Evolutionary conservation across 768 basidiomycete genomes (phyloP).

Genomic region (Cantharellus anzutake): DNA sequence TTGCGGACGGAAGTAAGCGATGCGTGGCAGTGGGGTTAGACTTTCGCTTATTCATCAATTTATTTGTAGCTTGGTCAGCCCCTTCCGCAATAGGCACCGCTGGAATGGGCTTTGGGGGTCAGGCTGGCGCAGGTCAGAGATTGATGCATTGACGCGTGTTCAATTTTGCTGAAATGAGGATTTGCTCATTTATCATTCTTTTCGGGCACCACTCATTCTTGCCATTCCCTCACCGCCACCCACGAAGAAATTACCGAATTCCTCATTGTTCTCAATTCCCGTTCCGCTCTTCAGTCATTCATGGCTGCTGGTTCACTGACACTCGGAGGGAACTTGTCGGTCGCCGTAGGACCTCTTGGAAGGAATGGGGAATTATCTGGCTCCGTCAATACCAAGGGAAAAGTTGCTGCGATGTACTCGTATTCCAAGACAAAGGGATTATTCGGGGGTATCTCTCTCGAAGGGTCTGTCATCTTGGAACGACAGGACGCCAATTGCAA

Average conservation of each 20-base stretch:
- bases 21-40: neutral
- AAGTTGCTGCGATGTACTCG: constrained; percentile 86
- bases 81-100: constrained; percentile 91
- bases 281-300: constrained; percentile 53
- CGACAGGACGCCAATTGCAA: constrained; percentile 80
- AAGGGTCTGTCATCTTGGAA: constrained; percentile 34
- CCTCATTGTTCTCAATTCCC: constrained; percentile 71
- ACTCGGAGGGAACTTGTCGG: constrained; percentile 76
- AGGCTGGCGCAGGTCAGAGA: constrained; percentile 17
- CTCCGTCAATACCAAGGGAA: constrained; percentile 64
- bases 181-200: neutral
- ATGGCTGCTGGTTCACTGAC: constrained; percentile 89
- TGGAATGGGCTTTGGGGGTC: constrained; percentile 70
- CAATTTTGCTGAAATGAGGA: too few species aligned
- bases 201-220: neutral
- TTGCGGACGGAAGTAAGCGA: constrained; percentile 60
- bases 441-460: constrained; percentile 71
- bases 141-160: too few species aligned
- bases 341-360: constrained; percentile 20
- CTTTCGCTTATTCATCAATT: neutral
- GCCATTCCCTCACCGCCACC: neutral
- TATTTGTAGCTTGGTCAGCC: constrained; percentile 60
- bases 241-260: constrained; percentile 77
- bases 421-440: constrained; percentile 86
- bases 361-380: constrained; percentile 50